These are phyloP conservation scores for Skeletonema costatum DNA, from an alignment of 108 stramenopile genomes.

Conservation along the genomic window DNA sequence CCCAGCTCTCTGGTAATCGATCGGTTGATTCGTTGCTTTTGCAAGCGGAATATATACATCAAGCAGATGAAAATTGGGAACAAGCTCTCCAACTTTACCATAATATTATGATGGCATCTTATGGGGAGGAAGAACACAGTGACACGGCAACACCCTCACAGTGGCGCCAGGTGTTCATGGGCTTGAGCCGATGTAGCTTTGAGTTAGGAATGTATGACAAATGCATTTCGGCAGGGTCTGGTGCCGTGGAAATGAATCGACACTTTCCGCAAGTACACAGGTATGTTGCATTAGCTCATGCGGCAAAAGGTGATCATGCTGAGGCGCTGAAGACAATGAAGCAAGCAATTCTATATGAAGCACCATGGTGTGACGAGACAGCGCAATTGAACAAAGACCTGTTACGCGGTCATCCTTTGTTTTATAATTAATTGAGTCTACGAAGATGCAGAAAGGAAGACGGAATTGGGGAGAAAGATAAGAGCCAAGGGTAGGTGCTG, in stretches of 20 bases:
- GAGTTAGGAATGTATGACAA: conserved; percentile 33
- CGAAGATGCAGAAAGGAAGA: too few relatives aligned
- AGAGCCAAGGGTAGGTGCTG: too few relatives aligned
- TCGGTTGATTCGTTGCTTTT: neutral
- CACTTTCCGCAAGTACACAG: conserved; percentile 58
- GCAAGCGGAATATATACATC: conserved; percentile 15
- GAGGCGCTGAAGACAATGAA: conserved; percentile 41
- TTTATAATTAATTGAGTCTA: too few relatives aligned
- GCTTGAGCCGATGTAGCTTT: conserved; percentile 41
- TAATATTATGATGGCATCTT: conserved; percentile 4
- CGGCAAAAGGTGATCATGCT: conserved; percentile 33
- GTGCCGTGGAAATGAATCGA: conserved; percentile 56
- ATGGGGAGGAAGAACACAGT: neutral
- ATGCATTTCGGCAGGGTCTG: conserved; percentile 25
- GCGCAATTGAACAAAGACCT: conserved; percentile 7
- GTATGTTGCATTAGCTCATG: conserved; percentile 50
- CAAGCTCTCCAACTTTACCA: conserved; percentile 9
- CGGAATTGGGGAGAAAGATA: too few relatives aligned
- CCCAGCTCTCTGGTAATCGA: conserved; percentile 11
- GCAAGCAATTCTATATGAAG: conserved; percentile 48
- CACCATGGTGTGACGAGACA: conserved; percentile 53
- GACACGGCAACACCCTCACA: neutral
- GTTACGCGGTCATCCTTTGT: neutral
- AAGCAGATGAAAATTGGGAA: conserved; percentile 16
- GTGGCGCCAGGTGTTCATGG: conserved; percentile 29